Conservation (phyloP, 805 yeast species). For the Wickerhamomyces canadensis region DNA sequence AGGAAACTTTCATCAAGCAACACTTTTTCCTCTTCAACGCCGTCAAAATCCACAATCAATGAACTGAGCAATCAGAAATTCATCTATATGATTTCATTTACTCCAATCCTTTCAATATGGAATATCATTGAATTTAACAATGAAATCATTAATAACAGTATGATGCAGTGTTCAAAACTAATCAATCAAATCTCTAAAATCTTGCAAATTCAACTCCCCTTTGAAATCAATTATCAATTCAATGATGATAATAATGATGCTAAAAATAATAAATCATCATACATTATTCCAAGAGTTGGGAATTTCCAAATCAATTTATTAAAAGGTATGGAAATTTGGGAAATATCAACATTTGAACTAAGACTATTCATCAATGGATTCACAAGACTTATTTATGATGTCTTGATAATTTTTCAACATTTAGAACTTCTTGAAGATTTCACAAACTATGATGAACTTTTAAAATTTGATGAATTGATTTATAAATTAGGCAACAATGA, state of each 20-base stretch:
- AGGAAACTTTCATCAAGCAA: conserved; percentile 7
- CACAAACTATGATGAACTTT: conserved; percentile 7
- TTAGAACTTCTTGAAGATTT: conserved; percentile 12
- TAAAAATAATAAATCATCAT: too few species aligned
- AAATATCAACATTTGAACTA: conserved; percentile 13
- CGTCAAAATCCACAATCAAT: too few species aligned
- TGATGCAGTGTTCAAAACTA: conserved; percentile 14
- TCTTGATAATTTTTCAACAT: conserved; percentile 6
- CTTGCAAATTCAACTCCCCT: conserved; percentile 13
- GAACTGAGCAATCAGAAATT: conserved; percentile 4
- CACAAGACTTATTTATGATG: conserved; percentile 12
- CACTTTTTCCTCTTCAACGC: neutral
- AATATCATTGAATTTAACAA: conserved; percentile 13
- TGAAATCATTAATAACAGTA: conserved; percentile 15
- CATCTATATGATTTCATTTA: conserved; percentile 17
- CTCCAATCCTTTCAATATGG: conserved; percentile 16
- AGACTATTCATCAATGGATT: conserved; percentile 8
- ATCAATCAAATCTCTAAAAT: conserved; percentile 13
- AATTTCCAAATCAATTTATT: conserved; percentile 5
- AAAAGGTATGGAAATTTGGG: conserved; percentile 8
- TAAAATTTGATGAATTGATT: conserved; percentile 18
- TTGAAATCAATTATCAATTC: too few species aligned
- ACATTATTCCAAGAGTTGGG: neutral
- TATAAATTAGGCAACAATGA: conserved; percentile 20
- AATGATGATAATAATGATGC: too few species aligned